Percentiles rank a stretch among this genome's conserved stretches.
These are phyloP conservation scores for Phytopythium sindhum DNA, from an alignment of 352 stramenopile genomes.

Conservation along the genomic window DNA sequence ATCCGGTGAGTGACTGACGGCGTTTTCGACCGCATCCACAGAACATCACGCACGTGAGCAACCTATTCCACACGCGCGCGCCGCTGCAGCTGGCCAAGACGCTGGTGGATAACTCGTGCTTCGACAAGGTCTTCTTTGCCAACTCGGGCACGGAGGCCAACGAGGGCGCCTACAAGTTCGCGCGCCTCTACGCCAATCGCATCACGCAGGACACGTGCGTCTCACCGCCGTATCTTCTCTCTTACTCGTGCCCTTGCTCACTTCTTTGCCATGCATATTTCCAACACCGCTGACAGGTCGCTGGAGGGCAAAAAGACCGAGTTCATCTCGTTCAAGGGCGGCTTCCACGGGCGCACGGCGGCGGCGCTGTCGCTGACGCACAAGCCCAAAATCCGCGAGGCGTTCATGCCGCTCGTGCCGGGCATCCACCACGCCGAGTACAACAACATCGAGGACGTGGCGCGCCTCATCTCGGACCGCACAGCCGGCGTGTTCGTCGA, in stretches of 20 bases:
- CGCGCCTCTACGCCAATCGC: slow-evolving; percentile 70
- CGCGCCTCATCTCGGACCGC: slow-evolving; percentile 65
- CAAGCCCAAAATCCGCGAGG: slow-evolving; percentile 85
- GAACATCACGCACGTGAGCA: slow-evolving; percentile 94
- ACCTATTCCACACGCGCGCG: slow-evolving; percentile 96
- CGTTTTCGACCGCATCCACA: background rate
- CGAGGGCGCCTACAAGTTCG: slow-evolving; percentile 87
- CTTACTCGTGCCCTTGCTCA: background rate
- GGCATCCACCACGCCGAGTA: slow-evolving; percentile 71
- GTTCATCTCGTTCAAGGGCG: slow-evolving; percentile 87
- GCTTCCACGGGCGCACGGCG: slow-evolving; percentile 82
- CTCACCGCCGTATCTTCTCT: slow-evolving; percentile 5
- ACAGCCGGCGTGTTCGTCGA: slow-evolving; percentile 81
- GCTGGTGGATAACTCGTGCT: slow-evolving; percentile 94
- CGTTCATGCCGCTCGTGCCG: slow-evolving; percentile 79
- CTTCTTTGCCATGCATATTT: background rate
- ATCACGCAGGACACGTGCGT: slow-evolving; percentile 68
- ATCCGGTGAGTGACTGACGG: background rate
- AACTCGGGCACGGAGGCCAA: slow-evolving; percentile 94
- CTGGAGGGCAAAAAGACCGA: slow-evolving; percentile 77
- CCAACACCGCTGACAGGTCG: slow-evolving; percentile 23
- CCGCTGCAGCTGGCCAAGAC: slow-evolving; percentile 93
- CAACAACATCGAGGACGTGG: slow-evolving; percentile 84
- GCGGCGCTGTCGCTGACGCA: slow-evolving; percentile 79
- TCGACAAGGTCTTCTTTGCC: slow-evolving; percentile 98